These are phyloP conservation scores for Candida broadrunensis DNA, from an alignment of 805 yeast species.

Conservation along the genomic window DNA sequence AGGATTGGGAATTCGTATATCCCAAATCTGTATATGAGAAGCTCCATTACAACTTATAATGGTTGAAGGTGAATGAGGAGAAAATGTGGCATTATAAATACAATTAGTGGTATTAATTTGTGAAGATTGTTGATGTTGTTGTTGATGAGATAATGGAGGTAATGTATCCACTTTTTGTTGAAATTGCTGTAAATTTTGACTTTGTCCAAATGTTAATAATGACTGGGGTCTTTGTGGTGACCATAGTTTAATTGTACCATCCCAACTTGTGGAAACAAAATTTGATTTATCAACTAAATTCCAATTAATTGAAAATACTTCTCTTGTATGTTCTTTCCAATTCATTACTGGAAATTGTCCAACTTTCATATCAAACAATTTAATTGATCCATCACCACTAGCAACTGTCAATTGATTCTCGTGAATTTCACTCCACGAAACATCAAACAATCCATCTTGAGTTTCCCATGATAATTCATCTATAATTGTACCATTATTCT, in stretches of 20 bases:
- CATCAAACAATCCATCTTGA: slow-evolving; percentile 87
- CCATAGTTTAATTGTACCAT: slow-evolving; percentile 83
- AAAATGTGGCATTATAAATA: slow-evolving; percentile 74
- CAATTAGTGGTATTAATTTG: slow-evolving; percentile 48
- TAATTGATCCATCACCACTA: slow-evolving; percentile 87
- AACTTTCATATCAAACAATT: slow-evolving; percentile 73
- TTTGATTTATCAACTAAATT: slow-evolving; percentile 62
- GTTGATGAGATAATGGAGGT: slow-evolving; percentile 30
- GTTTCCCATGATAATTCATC: slow-evolving; percentile 70
- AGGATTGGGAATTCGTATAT: slow-evolving; percentile 65
- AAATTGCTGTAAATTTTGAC: too few relatives aligned
- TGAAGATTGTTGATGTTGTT: slow-evolving; percentile 27
- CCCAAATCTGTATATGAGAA: slow-evolving; percentile 79
- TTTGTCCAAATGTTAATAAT: slow-evolving; percentile 47
- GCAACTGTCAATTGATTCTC: slow-evolving; percentile 83
- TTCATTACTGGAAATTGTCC: slow-evolving; percentile 69
- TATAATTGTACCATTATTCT: slow-evolving; percentile 57
- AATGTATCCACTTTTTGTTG: slow-evolving; percentile 19
- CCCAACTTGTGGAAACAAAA: slow-evolving; percentile 88
- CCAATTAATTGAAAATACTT: slow-evolving; percentile 75
- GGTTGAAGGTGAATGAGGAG: slow-evolving; percentile 78
- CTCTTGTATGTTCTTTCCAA: slow-evolving; percentile 74
- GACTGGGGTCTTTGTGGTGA: slow-evolving; percentile 57
- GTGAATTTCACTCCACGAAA: slow-evolving; percentile 87
- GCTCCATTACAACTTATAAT: slow-evolving; percentile 72